phyloP scores from a whole-genome alignment of 441 rosid genomes.

The Erysimum cheiri region DNA sequence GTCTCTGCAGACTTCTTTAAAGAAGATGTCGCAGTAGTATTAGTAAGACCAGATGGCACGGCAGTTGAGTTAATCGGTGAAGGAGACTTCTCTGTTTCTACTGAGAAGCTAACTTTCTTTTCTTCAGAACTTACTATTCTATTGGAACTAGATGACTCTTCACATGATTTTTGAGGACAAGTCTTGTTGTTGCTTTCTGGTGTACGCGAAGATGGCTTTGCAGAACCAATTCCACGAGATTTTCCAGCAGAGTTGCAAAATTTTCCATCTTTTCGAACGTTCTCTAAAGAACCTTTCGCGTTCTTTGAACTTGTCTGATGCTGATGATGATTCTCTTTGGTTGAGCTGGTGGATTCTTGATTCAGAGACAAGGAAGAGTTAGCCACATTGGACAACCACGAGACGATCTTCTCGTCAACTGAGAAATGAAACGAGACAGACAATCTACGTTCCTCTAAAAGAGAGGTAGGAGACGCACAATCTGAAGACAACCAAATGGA shows the following conservation, averaged over 20 bases:
- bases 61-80: background rate
- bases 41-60: slow-evolving; percentile 6
- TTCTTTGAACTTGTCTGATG: slow-evolving; percentile 21
- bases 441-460: slow-evolving; percentile 50
- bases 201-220: slow-evolving; percentile 22
- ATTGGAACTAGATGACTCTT: slow-evolving; percentile 21
- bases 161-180: slow-evolving; percentile 24
- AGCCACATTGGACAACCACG: slow-evolving; percentile 55
- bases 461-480: slow-evolving; percentile 48
- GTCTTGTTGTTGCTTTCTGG: slow-evolving; percentile 33
- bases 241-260: slow-evolving; percentile 21
- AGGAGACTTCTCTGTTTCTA: slow-evolving; percentile 28
- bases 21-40: background rate
- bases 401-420: slow-evolving; percentile 52
- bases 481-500: slow-evolving; percentile 66
- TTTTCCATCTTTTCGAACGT: slow-evolving; percentile 26
- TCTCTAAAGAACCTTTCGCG: slow-evolving; percentile 18
- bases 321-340: slow-evolving; percentile 4
- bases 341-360: slow-evolving; percentile 18
- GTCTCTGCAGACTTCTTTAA: slow-evolving; percentile 35
- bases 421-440: slow-evolving; percentile 48
- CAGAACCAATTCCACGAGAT: slow-evolving; percentile 5
- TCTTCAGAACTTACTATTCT: slow-evolving; percentile 10
- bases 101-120: slow-evolving; percentile 42
- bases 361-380: slow-evolving; percentile 43